Percentiles rank a stretch among this genome's conserved stretches.
Conservation (phyloP, 176 grass and related monocot species). For the Saccharum officinarum region DNA sequence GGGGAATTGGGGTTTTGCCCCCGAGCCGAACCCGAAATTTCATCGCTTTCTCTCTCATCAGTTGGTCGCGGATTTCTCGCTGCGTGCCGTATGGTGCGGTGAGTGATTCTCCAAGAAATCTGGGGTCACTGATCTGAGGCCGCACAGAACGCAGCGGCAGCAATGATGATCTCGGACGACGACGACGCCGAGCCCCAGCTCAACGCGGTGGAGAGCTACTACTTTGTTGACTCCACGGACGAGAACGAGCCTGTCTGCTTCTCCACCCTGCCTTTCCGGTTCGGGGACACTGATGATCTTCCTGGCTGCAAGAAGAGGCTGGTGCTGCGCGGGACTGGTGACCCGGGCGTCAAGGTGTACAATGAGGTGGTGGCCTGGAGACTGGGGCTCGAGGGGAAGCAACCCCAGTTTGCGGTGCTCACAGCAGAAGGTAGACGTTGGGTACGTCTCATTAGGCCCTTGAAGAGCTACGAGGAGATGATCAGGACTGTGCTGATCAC, state of each 20-base stretch:
- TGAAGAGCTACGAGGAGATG: slow-evolving; percentile 40
- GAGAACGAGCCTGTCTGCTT: slow-evolving; percentile 38
- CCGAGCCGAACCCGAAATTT: background rate
- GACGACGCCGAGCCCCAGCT: slow-evolving; percentile 46
- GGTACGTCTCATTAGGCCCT: slow-evolving; percentile 63
- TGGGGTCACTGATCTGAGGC: background rate
- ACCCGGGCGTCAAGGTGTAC: slow-evolving; percentile 36
- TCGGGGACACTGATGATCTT: background rate
- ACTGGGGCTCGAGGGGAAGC: slow-evolving; percentile 43
- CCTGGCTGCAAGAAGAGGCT: slow-evolving; percentile 12
- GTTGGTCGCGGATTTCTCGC: background rate
- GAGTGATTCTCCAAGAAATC: background rate
- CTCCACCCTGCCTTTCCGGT: slow-evolving; percentile 36
- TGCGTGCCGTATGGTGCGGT: background rate
- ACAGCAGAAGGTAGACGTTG: slow-evolving; percentile 40
- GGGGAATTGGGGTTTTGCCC: background rate
- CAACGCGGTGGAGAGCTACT: slow-evolving; percentile 41
- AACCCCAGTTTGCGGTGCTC: slow-evolving; percentile 44
- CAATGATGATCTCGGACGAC: slow-evolving; percentile 42
- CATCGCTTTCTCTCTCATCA: background rate
- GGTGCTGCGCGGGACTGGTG: slow-evolving; percentile 41
- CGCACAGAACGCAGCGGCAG: background rate
- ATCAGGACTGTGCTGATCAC: slow-evolving; percentile 62
- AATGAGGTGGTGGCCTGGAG: slow-evolving; percentile 65
- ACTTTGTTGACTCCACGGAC: slow-evolving; percentile 35